A percentile compares a stretch with the other conserved stretches of the same genome.
These are phyloP conservation scores for Pyrus communis DNA, from an alignment of 306 rosid species.

Conservation along the genomic window DNA sequence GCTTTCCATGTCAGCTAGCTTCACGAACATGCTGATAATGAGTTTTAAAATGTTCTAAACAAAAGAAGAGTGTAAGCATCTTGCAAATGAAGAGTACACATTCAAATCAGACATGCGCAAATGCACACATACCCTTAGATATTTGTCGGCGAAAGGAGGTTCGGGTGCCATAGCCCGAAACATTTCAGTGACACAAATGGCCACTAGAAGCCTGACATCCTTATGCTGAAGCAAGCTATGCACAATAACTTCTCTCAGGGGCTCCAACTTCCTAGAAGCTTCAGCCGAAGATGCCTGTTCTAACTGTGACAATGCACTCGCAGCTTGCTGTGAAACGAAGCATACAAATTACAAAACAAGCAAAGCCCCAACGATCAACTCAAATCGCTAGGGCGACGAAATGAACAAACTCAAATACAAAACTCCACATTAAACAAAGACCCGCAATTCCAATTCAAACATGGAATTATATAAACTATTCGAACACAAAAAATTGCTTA, in stretches of 20 bases:
- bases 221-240: constrained; percentile 55
- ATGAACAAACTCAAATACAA: neutral
- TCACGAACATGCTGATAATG: constrained; percentile 53
- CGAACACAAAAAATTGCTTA: constrained; percentile 1
- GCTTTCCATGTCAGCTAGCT: constrained; percentile 59
- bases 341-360: neutral
- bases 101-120: neutral
- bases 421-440: neutral
- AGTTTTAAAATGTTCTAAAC: constrained; percentile 66
- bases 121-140: constrained; percentile 53
- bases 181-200: constrained; percentile 62
- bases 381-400: neutral
- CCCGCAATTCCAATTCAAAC: neutral
- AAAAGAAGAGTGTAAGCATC: neutral
- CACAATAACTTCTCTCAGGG: constrained; percentile 40
- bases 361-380: neutral
- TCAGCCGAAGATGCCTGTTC: constrained; percentile 44
- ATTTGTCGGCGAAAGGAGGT: constrained; percentile 61
- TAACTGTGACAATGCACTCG: constrained; percentile 47
- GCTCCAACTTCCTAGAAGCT: constrained; percentile 35
- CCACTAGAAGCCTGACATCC: constrained; percentile 74
- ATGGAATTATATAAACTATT: neutral
- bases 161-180: constrained; percentile 79
- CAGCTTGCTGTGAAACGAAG: constrained; percentile 54
- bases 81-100: neutral